Percentiles rank a stretch among this genome's conserved stretches.
phyloP scores from a whole-genome alignment of 2,329 filamentous ascomycete genomes.

The Albophoma yamanashiensis region DNA sequence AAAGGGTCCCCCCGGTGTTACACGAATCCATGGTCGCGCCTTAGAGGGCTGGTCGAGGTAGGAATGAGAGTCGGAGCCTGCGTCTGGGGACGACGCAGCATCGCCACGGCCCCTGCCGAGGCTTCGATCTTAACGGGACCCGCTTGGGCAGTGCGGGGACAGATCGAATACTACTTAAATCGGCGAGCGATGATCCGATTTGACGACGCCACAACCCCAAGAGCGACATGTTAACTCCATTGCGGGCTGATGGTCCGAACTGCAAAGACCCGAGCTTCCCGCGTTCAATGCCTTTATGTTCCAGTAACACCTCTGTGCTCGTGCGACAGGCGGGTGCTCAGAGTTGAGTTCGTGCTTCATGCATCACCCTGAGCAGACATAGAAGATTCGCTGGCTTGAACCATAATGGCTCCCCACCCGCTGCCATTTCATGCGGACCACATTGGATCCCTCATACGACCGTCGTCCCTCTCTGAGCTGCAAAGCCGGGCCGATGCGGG shows the following conservation, averaged over 20 bases:
- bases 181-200: neutral
- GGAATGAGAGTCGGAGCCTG: neutral
- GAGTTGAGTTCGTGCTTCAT: neutral
- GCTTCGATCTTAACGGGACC: neutral
- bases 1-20: neutral
- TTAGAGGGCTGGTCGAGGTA: neutral
- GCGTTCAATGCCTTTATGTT: neutral
- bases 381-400: neutral
- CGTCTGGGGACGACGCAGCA: neutral
- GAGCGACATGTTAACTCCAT: neutral
- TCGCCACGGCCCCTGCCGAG: too few species aligned
- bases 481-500: slow-evolving; percentile 34
- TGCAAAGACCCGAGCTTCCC: neutral
- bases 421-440: slow-evolving; percentile 62
- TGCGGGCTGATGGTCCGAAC: neutral
- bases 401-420: slow-evolving; percentile 12
- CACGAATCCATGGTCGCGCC: neutral
- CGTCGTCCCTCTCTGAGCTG: slow-evolving; percentile 47
- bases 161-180: neutral
- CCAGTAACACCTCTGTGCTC: neutral
- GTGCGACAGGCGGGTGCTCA: neutral
- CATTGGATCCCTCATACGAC: slow-evolving; percentile 59
- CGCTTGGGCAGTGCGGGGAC: neutral
- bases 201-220: neutral
- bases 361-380: neutral